These are phyloP conservation scores for Tricholoma saponaceum DNA, from an alignment of 768 basidiomycete genomes.

Conservation along the genomic window DNA sequence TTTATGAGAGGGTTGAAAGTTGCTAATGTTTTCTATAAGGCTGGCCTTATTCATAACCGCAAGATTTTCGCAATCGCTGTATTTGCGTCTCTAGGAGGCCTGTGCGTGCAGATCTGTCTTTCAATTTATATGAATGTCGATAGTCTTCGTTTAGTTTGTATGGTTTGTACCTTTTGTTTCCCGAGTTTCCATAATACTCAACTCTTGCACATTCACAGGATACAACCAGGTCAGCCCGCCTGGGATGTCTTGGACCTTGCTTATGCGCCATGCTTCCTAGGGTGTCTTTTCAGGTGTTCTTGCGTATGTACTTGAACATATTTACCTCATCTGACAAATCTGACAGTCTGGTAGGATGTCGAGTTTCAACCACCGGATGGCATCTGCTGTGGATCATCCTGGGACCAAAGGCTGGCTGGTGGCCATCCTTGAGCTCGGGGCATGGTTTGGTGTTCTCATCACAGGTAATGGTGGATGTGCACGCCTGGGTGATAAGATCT, in stretches of 20 bases:
- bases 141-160: conserved; percentile 42
- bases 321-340: background rate
- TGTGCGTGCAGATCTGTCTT: conserved; percentile 38
- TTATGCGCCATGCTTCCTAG: conserved; percentile 20
- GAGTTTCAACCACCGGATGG: conserved; percentile 54
- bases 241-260: background rate
- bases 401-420: conserved; percentile 69
- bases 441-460: conserved; percentile 71
- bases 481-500: background rate
- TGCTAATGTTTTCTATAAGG: conserved; percentile 31
- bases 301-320: conserved; percentile 31
- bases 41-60: conserved; percentile 63
- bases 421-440: conserved; percentile 69
- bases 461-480: conserved; percentile 39
- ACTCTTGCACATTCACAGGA: conserved; percentile 28
- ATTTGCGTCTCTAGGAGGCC: conserved; percentile 76
- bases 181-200: background rate
- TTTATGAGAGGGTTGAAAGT: background rate
- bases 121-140: background rate
- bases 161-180: conserved; percentile 5
- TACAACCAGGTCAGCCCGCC: conserved; percentile 52
- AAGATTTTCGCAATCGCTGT: conserved; percentile 64
- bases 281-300: conserved; percentile 79
- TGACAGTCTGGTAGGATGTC: conserved; percentile 35
- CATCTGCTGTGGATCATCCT: conserved; percentile 44